A percentile compares a stretch with the other conserved stretches of the same genome.
Evolutionary conservation across 2,329 filamentous ascomycete species (phyloP).

Genomic region (Onygenales sp.): DNA sequence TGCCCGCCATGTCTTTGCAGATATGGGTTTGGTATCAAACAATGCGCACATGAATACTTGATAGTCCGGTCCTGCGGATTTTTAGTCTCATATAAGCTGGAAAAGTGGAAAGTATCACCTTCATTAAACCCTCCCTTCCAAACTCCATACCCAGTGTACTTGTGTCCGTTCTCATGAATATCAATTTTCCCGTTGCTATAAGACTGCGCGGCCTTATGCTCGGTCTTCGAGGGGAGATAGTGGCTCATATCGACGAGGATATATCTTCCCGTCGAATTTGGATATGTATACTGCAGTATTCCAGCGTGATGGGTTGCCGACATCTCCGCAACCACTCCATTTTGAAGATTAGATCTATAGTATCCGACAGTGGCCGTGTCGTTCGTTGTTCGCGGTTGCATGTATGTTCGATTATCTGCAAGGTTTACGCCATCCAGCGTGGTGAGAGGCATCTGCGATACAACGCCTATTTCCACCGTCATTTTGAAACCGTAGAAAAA

Average conservation of each 20-base stretch:
- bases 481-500: too few species aligned
- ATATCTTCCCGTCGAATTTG: slow-evolving; percentile 41
- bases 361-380: slow-evolving; percentile 54
- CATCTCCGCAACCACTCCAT: slow-evolving; percentile 53
- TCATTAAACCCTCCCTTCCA: slow-evolving; percentile 39
- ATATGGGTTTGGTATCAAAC: too few species aligned
- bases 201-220: slow-evolving; percentile 29
- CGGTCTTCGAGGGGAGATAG: slow-evolving; percentile 32
- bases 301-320: slow-evolving; percentile 55
- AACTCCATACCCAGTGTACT: slow-evolving; percentile 39
- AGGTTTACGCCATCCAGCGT: slow-evolving; percentile 31
- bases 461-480: slow-evolving; percentile 5
- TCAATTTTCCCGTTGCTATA: slow-evolving; percentile 35
- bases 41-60: too few species aligned
- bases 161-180: slow-evolving; percentile 26
- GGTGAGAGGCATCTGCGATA: slow-evolving; percentile 27
- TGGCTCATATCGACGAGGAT: slow-evolving; percentile 46
- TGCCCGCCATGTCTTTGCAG: too few species aligned
- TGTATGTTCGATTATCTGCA: slow-evolving; percentile 32
- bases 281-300: slow-evolving; percentile 56
- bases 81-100: slow-evolving; percentile 7
- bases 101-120: slow-evolving; percentile 14
- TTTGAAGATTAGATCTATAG: slow-evolving; percentile 51
- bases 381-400: slow-evolving; percentile 51
- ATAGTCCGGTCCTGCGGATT: slow-evolving; percentile 40